phyloP scores from a whole-genome alignment of 495 filamentous ascomycete species.

The Alectoria sarmentosa region DNA sequence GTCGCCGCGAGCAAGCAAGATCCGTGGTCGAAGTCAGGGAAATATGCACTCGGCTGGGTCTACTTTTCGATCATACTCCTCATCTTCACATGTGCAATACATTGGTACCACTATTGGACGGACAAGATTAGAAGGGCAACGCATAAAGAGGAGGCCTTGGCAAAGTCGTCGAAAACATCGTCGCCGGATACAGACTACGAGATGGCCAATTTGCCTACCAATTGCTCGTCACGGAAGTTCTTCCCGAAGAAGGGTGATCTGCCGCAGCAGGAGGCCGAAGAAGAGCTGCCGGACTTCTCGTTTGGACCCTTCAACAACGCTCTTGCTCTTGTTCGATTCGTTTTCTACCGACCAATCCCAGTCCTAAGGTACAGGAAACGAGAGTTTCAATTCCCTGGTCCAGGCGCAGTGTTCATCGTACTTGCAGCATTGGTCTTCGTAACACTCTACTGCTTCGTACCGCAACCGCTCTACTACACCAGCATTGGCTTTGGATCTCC shows the following conservation, averaged over 20 bases:
- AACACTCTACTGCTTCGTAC: constrained; percentile 73
- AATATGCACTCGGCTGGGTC: constrained; percentile 82
- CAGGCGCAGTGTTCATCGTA: constrained; percentile 60
- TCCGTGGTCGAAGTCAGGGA: constrained; percentile 72
- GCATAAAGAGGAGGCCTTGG: constrained; percentile 63
- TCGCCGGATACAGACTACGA: constrained; percentile 63
- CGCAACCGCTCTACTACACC: constrained; percentile 77
- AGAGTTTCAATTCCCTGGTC: constrained; percentile 67
- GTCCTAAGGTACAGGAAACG: constrained; percentile 53
- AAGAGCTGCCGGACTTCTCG: constrained; percentile 62
- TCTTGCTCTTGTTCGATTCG: constrained; percentile 70
- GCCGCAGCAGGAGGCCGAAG: constrained; percentile 42
- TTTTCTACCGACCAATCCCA: constrained; percentile 80
- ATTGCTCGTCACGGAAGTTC: constrained; percentile 59
- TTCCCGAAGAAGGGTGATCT: constrained; percentile 54
- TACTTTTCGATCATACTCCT: constrained; percentile 74
- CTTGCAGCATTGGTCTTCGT: constrained; percentile 60
- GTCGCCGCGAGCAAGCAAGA: constrained; percentile 69
- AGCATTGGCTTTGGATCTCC: constrained; percentile 81
- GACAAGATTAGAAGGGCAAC: constrained; percentile 82
- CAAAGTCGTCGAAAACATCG: constrained; percentile 41
- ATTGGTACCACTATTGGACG: constrained; percentile 77
- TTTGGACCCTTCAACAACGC: constrained; percentile 64
- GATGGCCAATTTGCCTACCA: constrained; percentile 60
- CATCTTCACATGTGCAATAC: constrained; percentile 52